A percentile compares a stretch with the other conserved stretches of the same genome.
Evolutionary conservation across 1,284 basidiomycete species (phyloP).

Genomic region (Apiotrichum mycotoxinovorans): DNA sequence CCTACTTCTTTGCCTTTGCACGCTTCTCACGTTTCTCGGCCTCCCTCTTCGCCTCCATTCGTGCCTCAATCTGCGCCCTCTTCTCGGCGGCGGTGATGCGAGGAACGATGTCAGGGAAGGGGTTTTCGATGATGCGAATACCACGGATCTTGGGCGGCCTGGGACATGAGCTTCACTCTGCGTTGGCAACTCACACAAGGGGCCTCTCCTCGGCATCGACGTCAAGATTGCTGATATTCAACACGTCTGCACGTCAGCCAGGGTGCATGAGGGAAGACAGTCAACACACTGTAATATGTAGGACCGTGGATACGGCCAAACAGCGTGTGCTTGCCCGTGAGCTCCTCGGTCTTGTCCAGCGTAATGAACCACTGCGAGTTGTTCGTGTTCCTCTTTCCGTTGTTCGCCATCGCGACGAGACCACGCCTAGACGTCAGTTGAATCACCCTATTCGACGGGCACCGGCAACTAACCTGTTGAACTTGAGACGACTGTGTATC

Average conservation of each 20-base stretch:
- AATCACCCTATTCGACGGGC: no score
- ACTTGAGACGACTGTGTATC: slow-evolving; percentile 77
- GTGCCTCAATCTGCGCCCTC: slow-evolving; percentile 71
- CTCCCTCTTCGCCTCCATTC: slow-evolving; percentile 68
- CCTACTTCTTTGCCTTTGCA: slow-evolving; percentile 76
- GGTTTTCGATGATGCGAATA: slow-evolving; percentile 82
- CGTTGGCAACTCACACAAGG: slow-evolving; percentile 62
- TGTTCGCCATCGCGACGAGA: slow-evolving; percentile 90
- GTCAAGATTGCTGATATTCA: slow-evolving; percentile 87
- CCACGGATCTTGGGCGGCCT: slow-evolving; percentile 86
- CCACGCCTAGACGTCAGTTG: slow-evolving; percentile 70
- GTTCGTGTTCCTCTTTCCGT: slow-evolving; percentile 75
- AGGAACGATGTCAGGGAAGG: slow-evolving; percentile 89
- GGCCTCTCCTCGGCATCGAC: slow-evolving; percentile 77
- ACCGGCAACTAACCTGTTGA: slow-evolving; percentile 36
- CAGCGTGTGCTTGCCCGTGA: slow-evolving; percentile 82
- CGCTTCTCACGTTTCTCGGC: slow-evolving; percentile 67
- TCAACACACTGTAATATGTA: slow-evolving; percentile 82
- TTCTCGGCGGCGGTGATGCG: slow-evolving; percentile 93
- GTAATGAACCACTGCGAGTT: slow-evolving; percentile 90
- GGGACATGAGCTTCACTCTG: neutral
- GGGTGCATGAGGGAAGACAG: no score
- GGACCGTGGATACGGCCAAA: slow-evolving; percentile 64
- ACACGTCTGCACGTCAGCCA: slow-evolving; percentile 62
- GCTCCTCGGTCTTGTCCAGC: slow-evolving; percentile 78